Conservation (phyloP, 495 filamentous ascomycete genomes). For the Xylaria telfairii region DNA sequence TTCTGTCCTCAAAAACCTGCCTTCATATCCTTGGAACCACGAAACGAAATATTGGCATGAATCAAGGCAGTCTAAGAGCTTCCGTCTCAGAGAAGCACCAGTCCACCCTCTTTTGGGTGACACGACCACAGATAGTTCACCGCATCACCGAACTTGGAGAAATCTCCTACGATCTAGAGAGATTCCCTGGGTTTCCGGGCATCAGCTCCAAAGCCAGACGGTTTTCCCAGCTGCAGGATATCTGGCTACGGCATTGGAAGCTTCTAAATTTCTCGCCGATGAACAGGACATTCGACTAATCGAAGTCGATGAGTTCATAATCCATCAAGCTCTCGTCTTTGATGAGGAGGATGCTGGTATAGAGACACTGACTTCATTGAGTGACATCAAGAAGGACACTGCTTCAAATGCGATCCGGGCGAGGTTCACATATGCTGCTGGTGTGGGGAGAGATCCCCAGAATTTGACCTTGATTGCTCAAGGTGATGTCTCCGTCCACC, state of each 20-base stretch:
- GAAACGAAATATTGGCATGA: conserved; percentile 49
- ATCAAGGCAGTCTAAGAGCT: conserved; percentile 40
- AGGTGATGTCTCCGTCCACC: conserved; percentile 1
- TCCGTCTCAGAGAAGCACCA: conserved; percentile 25
- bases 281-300: not conserved
- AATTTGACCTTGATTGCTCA: not conserved
- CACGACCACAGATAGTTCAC: conserved; percentile 29
- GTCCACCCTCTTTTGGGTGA: conserved; percentile 51
- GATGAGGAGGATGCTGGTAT: conserved; percentile 1
- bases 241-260: conserved; percentile 51
- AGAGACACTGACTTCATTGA: not conserved
- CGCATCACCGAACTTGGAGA: conserved; percentile 41
- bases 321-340: conserved; percentile 42
- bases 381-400: not conserved
- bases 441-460: not conserved
- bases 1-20: conserved; percentile 42
- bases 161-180: conserved; percentile 48
- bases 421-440: not conserved
- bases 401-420: not conserved
- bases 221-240: conserved; percentile 60
- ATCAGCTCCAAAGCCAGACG: conserved; percentile 37
- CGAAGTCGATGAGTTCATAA: conserved; percentile 17
- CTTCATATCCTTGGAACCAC: conserved; percentile 58
- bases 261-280: not conserved
- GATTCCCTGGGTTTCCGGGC: conserved; percentile 52